Conservation (phyloP, 768 basidiomycete genomes). For the Dendrothele bispora region DNA sequence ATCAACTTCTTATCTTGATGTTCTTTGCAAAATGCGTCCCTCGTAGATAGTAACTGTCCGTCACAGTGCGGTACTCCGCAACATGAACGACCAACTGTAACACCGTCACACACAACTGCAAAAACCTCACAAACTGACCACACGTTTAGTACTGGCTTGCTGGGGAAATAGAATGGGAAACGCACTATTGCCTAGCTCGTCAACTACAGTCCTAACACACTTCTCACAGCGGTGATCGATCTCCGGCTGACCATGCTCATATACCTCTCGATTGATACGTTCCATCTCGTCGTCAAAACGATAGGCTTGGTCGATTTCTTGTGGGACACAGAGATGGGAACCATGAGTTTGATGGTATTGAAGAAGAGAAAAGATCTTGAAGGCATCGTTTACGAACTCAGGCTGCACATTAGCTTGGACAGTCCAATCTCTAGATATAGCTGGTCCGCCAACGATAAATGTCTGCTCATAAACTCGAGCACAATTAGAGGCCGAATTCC, state of each 20-base stretch:
- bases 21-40: neutral
- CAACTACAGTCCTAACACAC: neutral
- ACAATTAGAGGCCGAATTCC: neutral
- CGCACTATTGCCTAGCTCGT: neutral
- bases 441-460: neutral
- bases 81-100: neutral
- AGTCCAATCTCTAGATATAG: neutral
- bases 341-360: neutral
- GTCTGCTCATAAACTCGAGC: neutral
- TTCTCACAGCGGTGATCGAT: neutral
- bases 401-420: neutral
- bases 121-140: neutral
- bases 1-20: slow-evolving; percentile 5
- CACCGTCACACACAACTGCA: neutral
- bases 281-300: neutral
- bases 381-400: neutral
- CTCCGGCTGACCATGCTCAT: neutral
- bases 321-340: neutral
- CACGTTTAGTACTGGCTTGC: neutral
- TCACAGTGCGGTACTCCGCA: neutral
- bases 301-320: neutral
- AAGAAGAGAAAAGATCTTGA: neutral
- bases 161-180: neutral
- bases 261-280: neutral
- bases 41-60: neutral